Evolutionary conservation across 2,329 filamentous ascomycete species (phyloP).

Genomic region (Plenodomus lindquistii): DNA sequence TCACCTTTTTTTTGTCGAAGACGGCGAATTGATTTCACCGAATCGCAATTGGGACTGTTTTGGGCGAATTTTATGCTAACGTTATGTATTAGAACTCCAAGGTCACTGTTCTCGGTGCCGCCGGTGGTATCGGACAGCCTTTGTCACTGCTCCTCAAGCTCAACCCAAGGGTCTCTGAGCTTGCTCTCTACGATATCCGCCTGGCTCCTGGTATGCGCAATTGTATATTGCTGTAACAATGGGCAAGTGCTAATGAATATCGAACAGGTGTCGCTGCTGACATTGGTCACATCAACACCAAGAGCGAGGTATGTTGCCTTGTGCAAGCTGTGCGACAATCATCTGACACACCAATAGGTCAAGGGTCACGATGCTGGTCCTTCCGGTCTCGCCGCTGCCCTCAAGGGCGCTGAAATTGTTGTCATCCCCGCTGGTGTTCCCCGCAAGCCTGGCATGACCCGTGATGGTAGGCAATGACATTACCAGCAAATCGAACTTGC

Average conservation of each 20-base stretch:
- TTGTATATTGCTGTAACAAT: background rate
- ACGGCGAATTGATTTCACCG: constrained; percentile 6
- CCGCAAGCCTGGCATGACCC: constrained; percentile 99
- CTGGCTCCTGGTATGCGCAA: constrained; percentile 78
- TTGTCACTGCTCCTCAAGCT: constrained; percentile 98
- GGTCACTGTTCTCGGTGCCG: constrained; percentile 95
- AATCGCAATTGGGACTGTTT: constrained; percentile 12
- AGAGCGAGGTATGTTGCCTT: constrained; percentile 65
- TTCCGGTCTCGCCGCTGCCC: constrained; percentile 73
- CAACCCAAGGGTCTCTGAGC: constrained; percentile 90
- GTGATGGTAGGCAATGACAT: constrained; percentile 67
- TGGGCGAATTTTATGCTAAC: constrained; percentile 24
- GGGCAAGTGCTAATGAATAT: constrained; percentile 21
- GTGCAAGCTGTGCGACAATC: constrained; percentile 7
- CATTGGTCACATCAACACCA: constrained; percentile 98
- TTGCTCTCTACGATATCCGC: constrained; percentile 97
- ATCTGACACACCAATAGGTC: constrained; percentile 57
- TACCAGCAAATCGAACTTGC: background rate
- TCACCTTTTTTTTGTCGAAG: constrained; percentile 26
- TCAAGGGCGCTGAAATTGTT: constrained; percentile 90
- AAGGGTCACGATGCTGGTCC: constrained; percentile 83
- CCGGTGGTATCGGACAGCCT: constrained; percentile 97
- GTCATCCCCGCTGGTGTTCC: constrained; percentile 98
- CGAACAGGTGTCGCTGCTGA: constrained; percentile 89
- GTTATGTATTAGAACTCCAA: constrained; percentile 75